Conservation (phyloP, 202 grass and related monocot species). For the Saccharum hybrid region DNA sequence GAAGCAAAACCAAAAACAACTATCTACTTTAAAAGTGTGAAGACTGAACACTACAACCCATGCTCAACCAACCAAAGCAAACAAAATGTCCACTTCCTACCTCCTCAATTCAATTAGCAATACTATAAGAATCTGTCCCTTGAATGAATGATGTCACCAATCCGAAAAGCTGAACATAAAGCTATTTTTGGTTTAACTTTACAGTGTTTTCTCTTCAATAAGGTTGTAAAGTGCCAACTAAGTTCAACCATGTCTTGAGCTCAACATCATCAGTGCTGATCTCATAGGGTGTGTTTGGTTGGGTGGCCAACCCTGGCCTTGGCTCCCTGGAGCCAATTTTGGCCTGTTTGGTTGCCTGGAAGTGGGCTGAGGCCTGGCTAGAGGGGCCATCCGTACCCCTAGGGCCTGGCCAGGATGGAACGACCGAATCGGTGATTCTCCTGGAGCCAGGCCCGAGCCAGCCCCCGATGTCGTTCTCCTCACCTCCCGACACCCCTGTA, state of each 20-base stretch:
- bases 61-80: slow-evolving; percentile 18
- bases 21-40: not conserved
- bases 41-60: not conserved
- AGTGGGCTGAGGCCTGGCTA: too few species aligned
- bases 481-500: too few species aligned
- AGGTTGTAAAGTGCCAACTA: not conserved
- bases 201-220: slow-evolving; percentile 16
- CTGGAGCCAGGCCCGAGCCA: too few species aligned
- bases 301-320: too few species aligned
- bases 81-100: not conserved
- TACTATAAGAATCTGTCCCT: slow-evolving; percentile 18
- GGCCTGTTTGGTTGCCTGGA: too few species aligned
- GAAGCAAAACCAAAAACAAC: not conserved
- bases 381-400: too few species aligned
- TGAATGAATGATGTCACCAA: not conserved
- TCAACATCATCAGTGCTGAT: not conserved
- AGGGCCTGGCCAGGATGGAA: too few species aligned
- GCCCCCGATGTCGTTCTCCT: too few species aligned
- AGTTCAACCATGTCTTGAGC: not conserved
- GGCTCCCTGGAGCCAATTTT: too few species aligned
- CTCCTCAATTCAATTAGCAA: not conserved
- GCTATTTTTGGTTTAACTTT: not conserved
- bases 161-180: slow-evolving; percentile 1
- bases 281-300: not conserved
- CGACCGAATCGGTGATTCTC: too few species aligned